phyloP scores from a whole-genome alignment of 2,329 filamentous ascomycete genomes.

The Chalaropsis thielavioides region DNA sequence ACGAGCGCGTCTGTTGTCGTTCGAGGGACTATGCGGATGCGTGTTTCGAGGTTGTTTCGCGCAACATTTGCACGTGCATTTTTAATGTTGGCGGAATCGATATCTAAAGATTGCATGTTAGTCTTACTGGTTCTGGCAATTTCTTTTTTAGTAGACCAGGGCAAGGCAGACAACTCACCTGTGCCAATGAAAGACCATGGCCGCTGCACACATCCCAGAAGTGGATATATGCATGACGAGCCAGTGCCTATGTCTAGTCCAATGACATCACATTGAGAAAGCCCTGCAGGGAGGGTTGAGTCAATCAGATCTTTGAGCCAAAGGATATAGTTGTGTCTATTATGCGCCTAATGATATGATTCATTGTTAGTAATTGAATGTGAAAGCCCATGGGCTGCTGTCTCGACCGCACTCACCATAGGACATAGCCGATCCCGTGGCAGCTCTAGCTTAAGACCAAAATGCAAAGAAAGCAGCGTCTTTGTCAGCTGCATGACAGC shows the following conservation, averaged over 20 bases:
- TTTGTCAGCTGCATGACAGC: slow-evolving; percentile 72
- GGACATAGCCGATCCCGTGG: slow-evolving; percentile 73
- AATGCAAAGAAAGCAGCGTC: slow-evolving; percentile 61
- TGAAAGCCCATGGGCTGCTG: not conserved
- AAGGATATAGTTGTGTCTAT: slow-evolving; percentile 74
- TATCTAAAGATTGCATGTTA: slow-evolving; percentile 35
- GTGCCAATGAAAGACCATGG: slow-evolving; percentile 63
- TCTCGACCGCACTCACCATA: slow-evolving; percentile 39
- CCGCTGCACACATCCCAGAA: slow-evolving; percentile 58
- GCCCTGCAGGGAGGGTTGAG: slow-evolving; percentile 41
- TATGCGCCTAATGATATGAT: slow-evolving; percentile 32
- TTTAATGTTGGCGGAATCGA: slow-evolving; percentile 54
- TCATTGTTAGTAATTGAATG: not conserved
- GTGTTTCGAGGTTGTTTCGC: slow-evolving; percentile 46
- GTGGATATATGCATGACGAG: slow-evolving; percentile 79
- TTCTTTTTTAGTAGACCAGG: too few relatives aligned
- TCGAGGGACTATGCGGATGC: slow-evolving; percentile 50
- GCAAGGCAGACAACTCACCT: slow-evolving; percentile 23
- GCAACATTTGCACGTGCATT: slow-evolving; percentile 54
- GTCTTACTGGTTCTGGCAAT: not conserved
- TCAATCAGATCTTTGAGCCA: slow-evolving; percentile 79
- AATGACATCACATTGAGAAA: slow-evolving; percentile 34
- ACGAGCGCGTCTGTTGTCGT: slow-evolving; percentile 42
- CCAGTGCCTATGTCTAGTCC: slow-evolving; percentile 85
- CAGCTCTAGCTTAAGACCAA: slow-evolving; percentile 54